These are phyloP conservation scores for Cercospora sesami DNA, from an alignment of 2,329 filamentous ascomycete genomes.

Conservation along the genomic window DNA sequence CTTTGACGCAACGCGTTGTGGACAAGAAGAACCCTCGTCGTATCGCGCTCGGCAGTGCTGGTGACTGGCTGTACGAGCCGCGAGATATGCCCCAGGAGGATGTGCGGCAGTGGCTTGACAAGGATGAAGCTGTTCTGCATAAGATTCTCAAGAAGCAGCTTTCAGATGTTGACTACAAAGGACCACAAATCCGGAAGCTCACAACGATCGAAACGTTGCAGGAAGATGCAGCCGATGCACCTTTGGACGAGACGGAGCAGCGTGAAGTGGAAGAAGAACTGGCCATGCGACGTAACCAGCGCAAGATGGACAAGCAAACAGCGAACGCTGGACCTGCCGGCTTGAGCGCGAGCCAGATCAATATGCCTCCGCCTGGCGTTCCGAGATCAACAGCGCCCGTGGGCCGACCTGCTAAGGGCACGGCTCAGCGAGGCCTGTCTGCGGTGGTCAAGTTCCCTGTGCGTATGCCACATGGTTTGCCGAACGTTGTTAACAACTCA, in stretches of 20 bases:
- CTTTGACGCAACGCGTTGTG: constrained; percentile 75
- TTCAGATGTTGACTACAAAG: constrained; percentile 56
- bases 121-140: constrained; percentile 63
- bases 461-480: constrained; percentile 8
- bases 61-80: constrained; percentile 62
- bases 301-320: constrained; percentile 61
- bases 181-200: constrained; percentile 33
- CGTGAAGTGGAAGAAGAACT: constrained; percentile 41
- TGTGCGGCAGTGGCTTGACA: constrained; percentile 53
- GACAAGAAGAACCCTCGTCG: constrained; percentile 78
- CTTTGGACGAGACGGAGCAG: constrained; percentile 36
- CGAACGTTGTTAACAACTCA: background rate
- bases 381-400: background rate
- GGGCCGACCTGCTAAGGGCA: background rate
- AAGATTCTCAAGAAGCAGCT: constrained; percentile 61
- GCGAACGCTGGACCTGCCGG: constrained; percentile 57
- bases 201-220: constrained; percentile 40
- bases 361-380: constrained; percentile 12
- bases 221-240: constrained; percentile 36
- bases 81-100: constrained; percentile 54
- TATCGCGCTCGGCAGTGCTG: constrained; percentile 56
- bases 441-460: background rate
- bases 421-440: background rate
- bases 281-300: constrained; percentile 42
- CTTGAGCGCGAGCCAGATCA: constrained; percentile 53